Percentiles rank a stretch among this genome's conserved stretches.
Evolutionary conservation across 2,329 filamentous ascomycete genomes (phyloP).

Genomic region (Harringtonia lauricola): DNA sequence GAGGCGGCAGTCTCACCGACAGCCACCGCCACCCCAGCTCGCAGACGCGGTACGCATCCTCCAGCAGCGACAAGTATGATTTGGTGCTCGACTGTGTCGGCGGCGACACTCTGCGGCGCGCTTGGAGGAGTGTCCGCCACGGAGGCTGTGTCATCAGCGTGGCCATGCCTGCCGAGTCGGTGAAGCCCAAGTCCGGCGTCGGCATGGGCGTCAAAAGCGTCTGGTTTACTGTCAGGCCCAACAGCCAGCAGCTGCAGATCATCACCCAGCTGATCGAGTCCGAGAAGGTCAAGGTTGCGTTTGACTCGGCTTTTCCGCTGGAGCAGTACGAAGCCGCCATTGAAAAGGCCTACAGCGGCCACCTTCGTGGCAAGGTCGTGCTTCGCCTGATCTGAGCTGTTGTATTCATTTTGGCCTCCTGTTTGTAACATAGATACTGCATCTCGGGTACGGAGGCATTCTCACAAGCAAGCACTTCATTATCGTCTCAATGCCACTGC

Average conservation of each 20-base stretch:
- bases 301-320: conserved; percentile 10
- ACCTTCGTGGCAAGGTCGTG: conserved; percentile 11
- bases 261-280: conserved; percentile 11
- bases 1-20: background rate
- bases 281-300: conserved; percentile 2
- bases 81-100: conserved; percentile 14
- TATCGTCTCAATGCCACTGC: too few species aligned
- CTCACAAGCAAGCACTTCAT: too few species aligned
- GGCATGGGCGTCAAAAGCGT: conserved; percentile 7
- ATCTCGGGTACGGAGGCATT: too few species aligned
- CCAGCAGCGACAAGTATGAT: conserved; percentile 9
- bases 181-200: conserved; percentile 8
- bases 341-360: conserved; percentile 5
- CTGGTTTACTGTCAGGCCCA: conserved; percentile 8
- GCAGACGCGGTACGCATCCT: background rate
- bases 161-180: conserved; percentile 5
- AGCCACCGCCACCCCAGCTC: background rate
- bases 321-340: conserved; percentile 11
- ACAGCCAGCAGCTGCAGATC: conserved; percentile 10
- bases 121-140: conserved; percentile 9
- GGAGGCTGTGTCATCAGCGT: conserved; percentile 13
- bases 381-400: conserved; percentile 3
- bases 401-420: background rate
- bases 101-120: conserved; percentile 6
- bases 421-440: too few species aligned